These are phyloP conservation scores for Nitzschia putrida DNA, from an alignment of 108 stramenopile genomes.

Conservation along the genomic window DNA sequence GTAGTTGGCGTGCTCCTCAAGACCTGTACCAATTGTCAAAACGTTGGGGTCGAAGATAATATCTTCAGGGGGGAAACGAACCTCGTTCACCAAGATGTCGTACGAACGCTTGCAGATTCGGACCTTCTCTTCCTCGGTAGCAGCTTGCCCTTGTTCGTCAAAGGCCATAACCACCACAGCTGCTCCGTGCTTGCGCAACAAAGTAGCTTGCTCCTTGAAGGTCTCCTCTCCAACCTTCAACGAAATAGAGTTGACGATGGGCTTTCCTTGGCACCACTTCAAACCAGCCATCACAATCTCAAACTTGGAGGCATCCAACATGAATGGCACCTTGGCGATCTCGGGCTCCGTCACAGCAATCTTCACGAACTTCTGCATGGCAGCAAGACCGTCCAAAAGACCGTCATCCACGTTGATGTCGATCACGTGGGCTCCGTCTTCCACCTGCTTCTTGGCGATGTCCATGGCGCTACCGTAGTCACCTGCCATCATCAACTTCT, in stretches of 20 bases:
- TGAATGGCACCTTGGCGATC: slow-evolving; percentile 95
- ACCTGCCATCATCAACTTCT: slow-evolving; percentile 96
- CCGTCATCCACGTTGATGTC: slow-evolving; percentile 99
- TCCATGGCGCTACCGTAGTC: slow-evolving; percentile 96
- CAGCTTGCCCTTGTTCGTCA: slow-evolving; percentile 98
- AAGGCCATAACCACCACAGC: slow-evolving; percentile 99
- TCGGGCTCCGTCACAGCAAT: slow-evolving; percentile 98
- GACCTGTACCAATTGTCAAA: slow-evolving; percentile 97
- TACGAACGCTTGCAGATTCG: slow-evolving; percentile 99
- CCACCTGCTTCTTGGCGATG: slow-evolving; percentile 97
- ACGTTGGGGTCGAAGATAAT: slow-evolving; percentile 99
- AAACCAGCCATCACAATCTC: slow-evolving; percentile 93
- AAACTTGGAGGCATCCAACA: slow-evolving; percentile 99
- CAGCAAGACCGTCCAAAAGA: slow-evolving; percentile 94
- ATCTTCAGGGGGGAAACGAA: slow-evolving; percentile 97
- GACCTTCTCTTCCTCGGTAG: slow-evolving; percentile 94
- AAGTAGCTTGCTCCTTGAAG: slow-evolving; percentile 94
- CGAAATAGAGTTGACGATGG: slow-evolving; percentile 96
- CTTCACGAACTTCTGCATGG: slow-evolving; percentile 99
- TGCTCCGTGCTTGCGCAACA: slow-evolving; percentile 95
- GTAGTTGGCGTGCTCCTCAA: slow-evolving; percentile 98
- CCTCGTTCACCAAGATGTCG: slow-evolving; percentile 95
- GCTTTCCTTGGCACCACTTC: slow-evolving; percentile 98
- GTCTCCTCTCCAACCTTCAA: slow-evolving; percentile 98
- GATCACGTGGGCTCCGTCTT: slow-evolving; percentile 97